phyloP scores from a whole-genome alignment of 169 alveolate genomes.

The Eimeria praecox region DNA sequence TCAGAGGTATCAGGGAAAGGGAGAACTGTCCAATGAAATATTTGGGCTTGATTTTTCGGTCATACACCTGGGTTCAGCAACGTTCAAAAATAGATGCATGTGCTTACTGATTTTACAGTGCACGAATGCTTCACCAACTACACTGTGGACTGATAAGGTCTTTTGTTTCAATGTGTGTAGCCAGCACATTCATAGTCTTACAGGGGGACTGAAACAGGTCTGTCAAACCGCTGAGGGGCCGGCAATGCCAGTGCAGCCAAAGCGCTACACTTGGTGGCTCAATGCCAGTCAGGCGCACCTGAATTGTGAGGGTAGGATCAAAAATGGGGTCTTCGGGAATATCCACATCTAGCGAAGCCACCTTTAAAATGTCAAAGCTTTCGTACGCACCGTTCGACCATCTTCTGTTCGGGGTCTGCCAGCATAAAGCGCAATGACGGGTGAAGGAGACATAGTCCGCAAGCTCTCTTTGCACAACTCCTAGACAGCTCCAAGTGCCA shows the following conservation, averaged over 20 bases:
- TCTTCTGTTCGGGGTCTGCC: slow-evolving; percentile 85
- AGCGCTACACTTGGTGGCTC: not conserved
- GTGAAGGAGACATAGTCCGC: not conserved
- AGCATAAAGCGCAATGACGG: not conserved
- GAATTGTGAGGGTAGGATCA: slow-evolving; percentile 92
- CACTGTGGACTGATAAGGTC: not conserved
- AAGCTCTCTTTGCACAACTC: not conserved
- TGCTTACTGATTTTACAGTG: not conserved
- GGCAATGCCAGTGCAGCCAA: not conserved
- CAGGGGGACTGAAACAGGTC: not conserved
- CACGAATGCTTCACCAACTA: not conserved
- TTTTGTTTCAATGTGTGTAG: not conserved
- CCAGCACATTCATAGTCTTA: not conserved
- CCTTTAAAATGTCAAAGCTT: slow-evolving; percentile 91
- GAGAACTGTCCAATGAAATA: slow-evolving; percentile 89
- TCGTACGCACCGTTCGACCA: slow-evolving; percentile 88
- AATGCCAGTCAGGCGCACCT: slow-evolving; percentile 46
- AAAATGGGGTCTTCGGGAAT: slow-evolving; percentile 92
- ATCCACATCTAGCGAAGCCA: slow-evolving; percentile 87
- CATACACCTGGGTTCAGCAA: slow-evolving; percentile 82
- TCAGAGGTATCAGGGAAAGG: slow-evolving; percentile 87
- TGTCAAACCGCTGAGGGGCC: not conserved
- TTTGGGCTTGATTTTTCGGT: slow-evolving; percentile 86
- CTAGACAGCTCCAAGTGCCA: not conserved
- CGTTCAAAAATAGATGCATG: not conserved